Percentiles rank a stretch among this genome's conserved stretches.
phyloP scores from a whole-genome alignment of 768 basidiomycete species.

The Trametes punicea region DNA sequence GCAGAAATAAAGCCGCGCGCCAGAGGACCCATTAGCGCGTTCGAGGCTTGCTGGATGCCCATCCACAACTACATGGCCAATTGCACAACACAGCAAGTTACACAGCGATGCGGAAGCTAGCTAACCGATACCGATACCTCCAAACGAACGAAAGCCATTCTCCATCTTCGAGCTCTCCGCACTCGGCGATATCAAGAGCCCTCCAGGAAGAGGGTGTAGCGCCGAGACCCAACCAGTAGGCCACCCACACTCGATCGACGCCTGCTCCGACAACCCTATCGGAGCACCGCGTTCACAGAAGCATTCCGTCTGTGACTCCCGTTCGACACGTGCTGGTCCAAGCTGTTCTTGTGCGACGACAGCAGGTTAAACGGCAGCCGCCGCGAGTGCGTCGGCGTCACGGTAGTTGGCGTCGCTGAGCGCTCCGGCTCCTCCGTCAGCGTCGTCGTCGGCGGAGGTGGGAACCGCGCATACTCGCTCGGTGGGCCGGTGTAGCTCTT shows the following conservation, averaged over 20 bases:
- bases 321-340: slow-evolving; percentile 32
- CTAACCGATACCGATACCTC: neutral
- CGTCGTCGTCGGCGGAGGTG: slow-evolving; percentile 67
- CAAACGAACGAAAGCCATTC: neutral
- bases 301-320: slow-evolving; percentile 42
- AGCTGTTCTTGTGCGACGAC: slow-evolving; percentile 35
- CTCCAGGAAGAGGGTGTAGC: neutral
- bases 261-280: slow-evolving; percentile 8
- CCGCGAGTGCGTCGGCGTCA: slow-evolving; percentile 33
- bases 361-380: slow-evolving; percentile 69
- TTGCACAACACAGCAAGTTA: slow-evolving; percentile 22
- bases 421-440: slow-evolving; percentile 35
- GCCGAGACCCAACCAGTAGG: neutral
- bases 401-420: slow-evolving; percentile 45
- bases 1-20: too few relatives aligned
- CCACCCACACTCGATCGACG: neutral
- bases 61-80: slow-evolving; percentile 6
- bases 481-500: slow-evolving; percentile 58
- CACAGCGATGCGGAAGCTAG: slow-evolving; percentile 16
- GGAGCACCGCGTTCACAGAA: slow-evolving; percentile 31
- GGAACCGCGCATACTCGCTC: slow-evolving; percentile 67
- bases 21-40: too few relatives aligned
- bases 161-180: neutral
- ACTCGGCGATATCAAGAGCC: neutral
- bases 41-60: neutral